Base-by-base conservation (phyloP, 495 filamentous ascomycete species). In the Oidiodendron maius region DNA sequence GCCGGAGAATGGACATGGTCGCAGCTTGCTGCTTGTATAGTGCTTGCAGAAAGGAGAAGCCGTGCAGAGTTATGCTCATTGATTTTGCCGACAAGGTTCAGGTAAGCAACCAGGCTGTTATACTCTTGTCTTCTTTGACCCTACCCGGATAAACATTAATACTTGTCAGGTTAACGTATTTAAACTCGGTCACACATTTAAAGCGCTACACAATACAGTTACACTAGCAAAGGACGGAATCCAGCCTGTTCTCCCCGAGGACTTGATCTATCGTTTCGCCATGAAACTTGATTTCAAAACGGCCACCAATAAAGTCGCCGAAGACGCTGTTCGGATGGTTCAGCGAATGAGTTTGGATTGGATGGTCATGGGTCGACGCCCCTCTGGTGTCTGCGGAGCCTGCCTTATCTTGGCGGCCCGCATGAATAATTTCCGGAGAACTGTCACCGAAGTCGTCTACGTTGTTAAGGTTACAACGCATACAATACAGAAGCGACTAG, bases 341-440 rank as follows among this genome's bases (percentile, higher is more conserved):
- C 80, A 87, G 60, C 83, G 93, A 36, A 97, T 98, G 93, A 85
- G 86, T 42, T 76, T 85, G 21, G 93, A 98, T 65, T 96, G 91
- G 87, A 96, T 98, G 79, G 83, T 87, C 8, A 83, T 84, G 40
- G 93, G 93, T 56, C 88, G 93, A 59, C 81, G 90, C 35, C 94
- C 94, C 37, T 89, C 93, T 21, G 93, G 94, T 59, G 81, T 97
- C 37, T 96, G 89, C 65, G 94, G 93, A 50, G 94, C 93, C 9
- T 90, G 89, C 50, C 75, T 98, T 48, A 87, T 98, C 53, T 80
- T 98, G 53, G 94, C 93, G 17, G 89, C 93, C 9, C 85, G 94
- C 25, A 95, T 96, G 82, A 94, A 96, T 71, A 96, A 96, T 64
- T 97, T 91, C 63, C 83, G 91, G 30, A 84, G 93, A 16, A 93